Evolutionary conservation across 1,139 yeast species (phyloP), one percentile per base, ranked within the genome.

Genomic region (Sugiyamaella japonica): DNA sequence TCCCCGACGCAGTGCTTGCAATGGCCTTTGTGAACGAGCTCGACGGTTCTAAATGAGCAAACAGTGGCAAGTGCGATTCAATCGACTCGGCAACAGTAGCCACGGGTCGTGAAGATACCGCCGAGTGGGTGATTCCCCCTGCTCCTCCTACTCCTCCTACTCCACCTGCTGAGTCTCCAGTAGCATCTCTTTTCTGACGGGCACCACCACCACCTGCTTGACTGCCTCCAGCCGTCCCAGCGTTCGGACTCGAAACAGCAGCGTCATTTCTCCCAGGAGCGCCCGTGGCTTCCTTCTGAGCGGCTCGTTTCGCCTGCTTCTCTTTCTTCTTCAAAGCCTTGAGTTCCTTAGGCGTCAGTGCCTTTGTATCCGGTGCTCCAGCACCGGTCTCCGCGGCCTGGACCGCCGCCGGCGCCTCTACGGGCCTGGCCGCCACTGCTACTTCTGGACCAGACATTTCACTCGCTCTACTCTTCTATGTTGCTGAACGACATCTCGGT

Each of bases 261-360:
- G 42, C 37, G 20, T 61, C 60, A 51, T 53, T 52, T 50, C 61
- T 50, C 46, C 61, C 54, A 53, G 74, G 64, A 13, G 54, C 52
- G 7, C 66, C 70, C 20, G 81, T 37, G 12, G 81, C 82, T 59
- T 75, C 80, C 63, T 83, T 84, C 60, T 82, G 78, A 1, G 81
- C 85, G 6, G 91, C 91, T 70, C 97, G 77, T 69, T 89, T 88
- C 46, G 93, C 95, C 6, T 95, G 93, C 71, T 91, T 91, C 66
- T 90, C 96, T 65, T 83, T 82, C 76, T 90, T 89, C 70, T 89
- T 89, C 69, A 85, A 73, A 64, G 90, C 97, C 69, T 91, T 91
- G 61, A 90, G 77, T 67, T 90, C 96, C 65, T 89, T 90, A 63
- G 89, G 88, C 8, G 89, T 75, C 48, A 86, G 80, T 56, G 74